A percentile compares a stretch with the other conserved stretches of the same genome.
Conservation (phyloP, 495 filamentous ascomycete species). For the Sporormia fimetaria region DNA sequence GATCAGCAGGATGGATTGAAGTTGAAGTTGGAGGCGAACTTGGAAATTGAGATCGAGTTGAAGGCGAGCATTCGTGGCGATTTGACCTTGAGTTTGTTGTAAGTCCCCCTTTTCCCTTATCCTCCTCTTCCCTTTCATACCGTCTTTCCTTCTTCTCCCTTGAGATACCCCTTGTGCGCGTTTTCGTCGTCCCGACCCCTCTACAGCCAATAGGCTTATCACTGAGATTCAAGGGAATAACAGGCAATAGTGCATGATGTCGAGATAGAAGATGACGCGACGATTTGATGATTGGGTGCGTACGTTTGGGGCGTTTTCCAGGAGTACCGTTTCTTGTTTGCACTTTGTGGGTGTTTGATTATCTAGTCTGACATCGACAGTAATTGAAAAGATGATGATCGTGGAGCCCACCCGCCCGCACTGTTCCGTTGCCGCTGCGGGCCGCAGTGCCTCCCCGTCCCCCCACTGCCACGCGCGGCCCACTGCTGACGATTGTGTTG, state of each 20-base stretch:
- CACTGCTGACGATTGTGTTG: no score
- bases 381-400: no score
- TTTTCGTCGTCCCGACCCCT: neutral
- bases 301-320: no score
- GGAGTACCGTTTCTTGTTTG: no score
- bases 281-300: conserved; percentile 1
- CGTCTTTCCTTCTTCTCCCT: conserved; percentile 6
- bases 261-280: neutral
- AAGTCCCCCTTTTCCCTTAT: conserved; percentile 23
- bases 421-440: no score
- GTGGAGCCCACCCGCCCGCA: no score
- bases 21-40: conserved; percentile 35
- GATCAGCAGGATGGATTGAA: conserved; percentile 35
- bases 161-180: neutral
- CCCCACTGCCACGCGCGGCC: no score
- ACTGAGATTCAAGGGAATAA: neutral
- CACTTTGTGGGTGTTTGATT: no score
- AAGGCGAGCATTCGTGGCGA: conserved; percentile 37
- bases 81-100: conserved; percentile 35
- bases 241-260: conserved; percentile 8
- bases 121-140: conserved; percentile 1
- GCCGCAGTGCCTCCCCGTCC: no score
- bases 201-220: neutral
- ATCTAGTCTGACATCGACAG: no score
- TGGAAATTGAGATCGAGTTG: conserved; percentile 39